phyloP scores from a whole-genome alignment of 345 rosid species.

The Fremontodendron californicum region DNA sequence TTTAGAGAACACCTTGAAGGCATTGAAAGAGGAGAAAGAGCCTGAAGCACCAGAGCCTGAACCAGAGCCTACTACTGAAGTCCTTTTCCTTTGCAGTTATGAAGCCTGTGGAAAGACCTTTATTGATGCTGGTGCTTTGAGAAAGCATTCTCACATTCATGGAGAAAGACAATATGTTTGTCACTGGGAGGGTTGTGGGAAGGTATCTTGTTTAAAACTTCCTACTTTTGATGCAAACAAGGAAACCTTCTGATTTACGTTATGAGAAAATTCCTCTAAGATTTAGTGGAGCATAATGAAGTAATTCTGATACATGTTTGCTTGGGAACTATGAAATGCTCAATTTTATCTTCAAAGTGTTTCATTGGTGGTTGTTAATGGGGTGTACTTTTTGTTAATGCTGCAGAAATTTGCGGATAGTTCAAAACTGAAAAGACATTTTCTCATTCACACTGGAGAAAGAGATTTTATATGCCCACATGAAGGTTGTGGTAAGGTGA shows the following conservation, averaged over 20 bases:
- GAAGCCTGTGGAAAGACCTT: constrained; percentile 95
- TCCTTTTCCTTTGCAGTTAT: constrained; percentile 92
- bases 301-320: not conserved
- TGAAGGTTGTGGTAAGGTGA: constrained; percentile 99
- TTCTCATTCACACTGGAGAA: constrained; percentile 90
- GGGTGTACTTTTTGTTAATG: constrained; percentile 15
- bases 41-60: constrained; percentile 71
- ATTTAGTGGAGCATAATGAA: not conserved
- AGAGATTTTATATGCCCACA: constrained; percentile 80
- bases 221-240: not conserved
- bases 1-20: constrained; percentile 63
- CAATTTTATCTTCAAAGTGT: not conserved
- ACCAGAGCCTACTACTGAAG: constrained; percentile 93
- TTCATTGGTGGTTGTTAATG: not conserved
- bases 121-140: constrained; percentile 86
- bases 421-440: constrained; percentile 95
- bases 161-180: constrained; percentile 93
- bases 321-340: not conserved
- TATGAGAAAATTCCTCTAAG: not conserved
- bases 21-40: constrained; percentile 66
- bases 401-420: constrained; percentile 97
- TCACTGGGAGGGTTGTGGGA: constrained; percentile 72
- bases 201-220: constrained; percentile 40
- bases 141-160: constrained; percentile 96
- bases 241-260: not conserved